phyloP scores from a whole-genome alignment of 2,329 filamentous ascomycete genomes.

The Ophiocordyceps australis region DNA sequence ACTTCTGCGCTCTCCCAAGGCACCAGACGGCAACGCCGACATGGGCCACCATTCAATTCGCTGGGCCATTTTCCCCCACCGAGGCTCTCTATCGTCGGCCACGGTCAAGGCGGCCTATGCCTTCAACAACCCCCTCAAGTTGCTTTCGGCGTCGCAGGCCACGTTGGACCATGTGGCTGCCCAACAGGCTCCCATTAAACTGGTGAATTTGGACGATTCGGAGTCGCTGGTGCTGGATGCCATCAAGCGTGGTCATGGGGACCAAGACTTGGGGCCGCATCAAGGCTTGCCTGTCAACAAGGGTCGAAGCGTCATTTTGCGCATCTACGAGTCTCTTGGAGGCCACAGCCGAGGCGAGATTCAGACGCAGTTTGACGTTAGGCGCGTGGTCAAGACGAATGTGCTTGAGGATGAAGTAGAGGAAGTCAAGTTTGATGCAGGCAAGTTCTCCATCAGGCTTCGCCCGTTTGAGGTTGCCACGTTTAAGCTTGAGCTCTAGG shows the following conservation, averaged over 20 bases:
- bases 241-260: constrained; percentile 85
- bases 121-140: constrained; percentile 65
- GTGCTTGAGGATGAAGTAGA: constrained; percentile 74
- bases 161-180: constrained; percentile 9
- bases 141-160: constrained; percentile 11
- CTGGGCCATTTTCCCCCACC: constrained; percentile 80
- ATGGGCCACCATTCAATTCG: constrained; percentile 81
- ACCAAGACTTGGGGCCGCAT: constrained; percentile 49
- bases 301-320: constrained; percentile 64
- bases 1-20: constrained; percentile 74
- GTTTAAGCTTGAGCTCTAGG: constrained; percentile 42
- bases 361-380: constrained; percentile 48
- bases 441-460: constrained; percentile 43
- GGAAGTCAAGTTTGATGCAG: constrained; percentile 30
- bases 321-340: constrained; percentile 78
- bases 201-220: constrained; percentile 37
- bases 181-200: constrained; percentile 41
- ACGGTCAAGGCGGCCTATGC: constrained; percentile 75
- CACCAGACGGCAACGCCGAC: constrained; percentile 82
- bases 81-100: constrained; percentile 47
- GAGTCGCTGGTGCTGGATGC: constrained; percentile 65
- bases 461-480: constrained; percentile 77
- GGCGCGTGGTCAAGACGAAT: constrained; percentile 68
- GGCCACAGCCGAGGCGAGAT: constrained; percentile 60
- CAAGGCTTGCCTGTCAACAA: constrained; percentile 44